Evolutionary conservation across 2,329 filamentous ascomycete genomes (phyloP), one percentile per base, ranked within the genome.

Genomic region (Pyricularia grisea): DNA sequence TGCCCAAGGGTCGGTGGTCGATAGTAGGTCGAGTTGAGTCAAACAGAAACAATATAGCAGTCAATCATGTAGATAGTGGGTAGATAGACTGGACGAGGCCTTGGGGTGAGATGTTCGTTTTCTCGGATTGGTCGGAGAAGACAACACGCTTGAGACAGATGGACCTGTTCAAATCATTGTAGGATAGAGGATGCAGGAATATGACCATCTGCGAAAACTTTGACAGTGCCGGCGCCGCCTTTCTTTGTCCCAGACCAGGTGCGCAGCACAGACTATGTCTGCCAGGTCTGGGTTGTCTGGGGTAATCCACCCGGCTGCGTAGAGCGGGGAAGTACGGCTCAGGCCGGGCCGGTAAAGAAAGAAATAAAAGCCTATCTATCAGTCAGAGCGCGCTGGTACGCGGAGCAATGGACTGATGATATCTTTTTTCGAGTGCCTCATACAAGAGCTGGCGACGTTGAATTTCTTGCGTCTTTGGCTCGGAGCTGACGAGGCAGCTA

Each of bases 201-300:
- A 50, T n/a, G 42, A 50, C 20, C 42, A 20, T 50, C 42, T 11
- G 42, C 42, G 42, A 50, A 50, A 50, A 50, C 17, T 50, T 50
- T n/a, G 42, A 50, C 42, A n/a, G 6, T 50, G 20, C 42, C 42
- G 42, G 42, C 42, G 42, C 42, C 42, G 42, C 14, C 42, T 50
- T 17, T n/a, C 42, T 50, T 50, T 50, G 42, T 50, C 42, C 17
- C 42, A 50, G 42, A 50, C 14, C 33, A 31, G 61, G 66, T 33
- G 42, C 65, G 66, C 72, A 68, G 70, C 63, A 68, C 58, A 36
- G 31, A 69, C 69, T 68, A 67, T 63, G 55, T 67, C 69, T 67
- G 58, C 60, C 65, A 68, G 70, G 68, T 69, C 75, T 74, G 74
- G 73, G 72, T 73, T 74, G 73, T 73, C 69, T 50, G 42, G 42